A percentile compares a stretch with the other conserved stretches of the same genome.
Evolutionary conservation across 257 asterid genomes (phyloP).

Genomic region (Coffea eugenioides): DNA sequence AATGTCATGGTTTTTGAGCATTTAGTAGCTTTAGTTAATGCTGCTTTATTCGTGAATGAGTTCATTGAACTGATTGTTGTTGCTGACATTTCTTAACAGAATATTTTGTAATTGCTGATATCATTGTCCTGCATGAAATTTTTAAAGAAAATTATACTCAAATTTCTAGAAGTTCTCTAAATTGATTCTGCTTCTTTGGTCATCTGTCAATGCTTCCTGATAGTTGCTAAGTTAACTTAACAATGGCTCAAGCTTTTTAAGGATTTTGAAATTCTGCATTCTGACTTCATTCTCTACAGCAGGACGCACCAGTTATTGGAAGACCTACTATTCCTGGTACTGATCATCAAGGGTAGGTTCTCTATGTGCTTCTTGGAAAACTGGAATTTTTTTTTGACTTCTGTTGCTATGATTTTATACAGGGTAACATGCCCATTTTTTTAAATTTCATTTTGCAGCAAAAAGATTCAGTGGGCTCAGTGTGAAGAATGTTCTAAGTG

Average conservation of each 20-base stretch:
- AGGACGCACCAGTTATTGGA: constrained; percentile 77
- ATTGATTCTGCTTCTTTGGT: background rate
- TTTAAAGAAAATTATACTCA: background rate
- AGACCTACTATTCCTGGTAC: constrained; percentile 71
- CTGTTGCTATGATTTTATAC: constrained; percentile 1
- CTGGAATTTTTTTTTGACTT: background rate
- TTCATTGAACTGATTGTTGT: background rate
- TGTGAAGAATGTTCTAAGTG: constrained; percentile 94
- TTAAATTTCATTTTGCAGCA: constrained; percentile 35
- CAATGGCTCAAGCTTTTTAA: background rate
- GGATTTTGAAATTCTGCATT: background rate
- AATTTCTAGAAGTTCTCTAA: background rate
- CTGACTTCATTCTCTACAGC: constrained; percentile 38
- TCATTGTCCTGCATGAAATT: background rate
- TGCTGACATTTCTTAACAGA: background rate
- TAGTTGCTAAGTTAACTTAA: background rate
- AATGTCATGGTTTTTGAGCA: background rate
- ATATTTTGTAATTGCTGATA: background rate
- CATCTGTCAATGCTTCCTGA: background rate
- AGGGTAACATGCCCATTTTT: background rate
- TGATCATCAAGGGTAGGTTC: constrained; percentile 63
- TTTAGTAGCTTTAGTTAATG: background rate
- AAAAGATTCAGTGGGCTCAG: constrained; percentile 71
- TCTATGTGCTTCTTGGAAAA: constrained; percentile 19
- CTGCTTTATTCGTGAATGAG: background rate